Percentiles rank a stretch among this genome's conserved stretches.
Conservation (phyloP, 345 rosid species). For the Anastatica hierochuntica region DNA sequence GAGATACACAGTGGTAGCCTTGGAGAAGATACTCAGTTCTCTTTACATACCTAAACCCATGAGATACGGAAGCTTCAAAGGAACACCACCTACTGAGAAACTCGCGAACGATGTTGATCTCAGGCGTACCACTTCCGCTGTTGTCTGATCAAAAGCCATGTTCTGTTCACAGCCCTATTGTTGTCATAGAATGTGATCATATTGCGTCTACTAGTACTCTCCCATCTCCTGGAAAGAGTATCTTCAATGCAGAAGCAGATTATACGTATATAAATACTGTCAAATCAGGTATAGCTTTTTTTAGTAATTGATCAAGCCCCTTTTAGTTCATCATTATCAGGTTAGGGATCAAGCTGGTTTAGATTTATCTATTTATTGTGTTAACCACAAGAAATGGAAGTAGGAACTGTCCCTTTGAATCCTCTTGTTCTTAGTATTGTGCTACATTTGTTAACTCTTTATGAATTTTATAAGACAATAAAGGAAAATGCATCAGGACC, state of each 20-base stretch:
- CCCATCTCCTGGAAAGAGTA: slow-evolving; percentile 16
- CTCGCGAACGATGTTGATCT: slow-evolving; percentile 47
- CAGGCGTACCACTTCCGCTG: slow-evolving; percentile 72
- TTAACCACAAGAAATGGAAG: slow-evolving; percentile 20
- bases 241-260: slow-evolving; percentile 10
- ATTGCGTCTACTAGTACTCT: slow-evolving; percentile 7
- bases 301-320: slow-evolving; percentile 30
- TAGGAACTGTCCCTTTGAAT: neutral
- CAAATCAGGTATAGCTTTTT: slow-evolving; percentile 32
- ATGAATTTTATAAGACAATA: neutral
- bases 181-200: slow-evolving; percentile 12
- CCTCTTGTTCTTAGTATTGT: slow-evolving; percentile 12
- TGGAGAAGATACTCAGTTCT: slow-evolving; percentile 77
- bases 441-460: neutral
- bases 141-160: slow-evolving; percentile 33
- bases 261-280: slow-evolving; percentile 29
- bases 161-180: neutral
- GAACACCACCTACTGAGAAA: slow-evolving; percentile 45
- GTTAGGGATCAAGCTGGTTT: slow-evolving; percentile 10
- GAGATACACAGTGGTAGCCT: slow-evolving; percentile 65
- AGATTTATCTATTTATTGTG: slow-evolving; percentile 14
- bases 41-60: slow-evolving; percentile 71
- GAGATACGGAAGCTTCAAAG: slow-evolving; percentile 85
- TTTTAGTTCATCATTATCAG: too few relatives aligned
- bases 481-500: too few relatives aligned